phyloP scores from a whole-genome alignment of 768 basidiomycete species.

The Cyathus striatus region DNA sequence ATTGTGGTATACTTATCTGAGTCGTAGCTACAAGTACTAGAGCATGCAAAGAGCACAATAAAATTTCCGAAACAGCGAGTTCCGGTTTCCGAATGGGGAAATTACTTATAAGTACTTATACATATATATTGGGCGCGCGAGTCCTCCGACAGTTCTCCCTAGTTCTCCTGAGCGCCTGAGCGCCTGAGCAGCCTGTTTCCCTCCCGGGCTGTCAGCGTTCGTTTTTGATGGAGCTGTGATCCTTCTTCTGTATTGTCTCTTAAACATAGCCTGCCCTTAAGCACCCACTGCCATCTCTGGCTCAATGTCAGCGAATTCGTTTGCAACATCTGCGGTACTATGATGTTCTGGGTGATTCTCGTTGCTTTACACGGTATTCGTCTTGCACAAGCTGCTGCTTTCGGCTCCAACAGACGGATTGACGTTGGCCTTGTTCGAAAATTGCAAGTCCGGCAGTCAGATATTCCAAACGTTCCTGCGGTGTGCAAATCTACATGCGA shows the following conservation, averaged over 20 bases:
- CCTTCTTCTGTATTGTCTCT: neutral
- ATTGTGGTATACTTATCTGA: no score
- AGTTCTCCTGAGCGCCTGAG: no score
- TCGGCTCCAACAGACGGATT: neutral
- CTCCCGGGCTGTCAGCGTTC: no score
- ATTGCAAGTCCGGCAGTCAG: neutral
- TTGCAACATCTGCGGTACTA: neutral
- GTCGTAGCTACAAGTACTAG: no score
- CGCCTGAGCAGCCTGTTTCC: no score
- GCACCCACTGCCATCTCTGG: neutral
- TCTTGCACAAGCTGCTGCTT: neutral
- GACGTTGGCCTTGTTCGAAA: neutral
- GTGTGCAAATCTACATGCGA: slow-evolving; percentile 27
- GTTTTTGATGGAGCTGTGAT: no score
- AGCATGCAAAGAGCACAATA: no score
- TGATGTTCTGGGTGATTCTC: neutral
- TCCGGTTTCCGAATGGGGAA: no score
- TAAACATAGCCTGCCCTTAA: neutral
- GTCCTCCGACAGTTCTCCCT: no score
- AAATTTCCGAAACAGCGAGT: no score
- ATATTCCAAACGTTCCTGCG: slow-evolving; percentile 22
- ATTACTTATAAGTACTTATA: no score
- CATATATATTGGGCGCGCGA: no score
- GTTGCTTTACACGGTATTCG: neutral
- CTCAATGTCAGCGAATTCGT: neutral